phyloP scores from a whole-genome alignment of 2,329 filamentous ascomycete species.

The Dactylonectria estremocensis region DNA sequence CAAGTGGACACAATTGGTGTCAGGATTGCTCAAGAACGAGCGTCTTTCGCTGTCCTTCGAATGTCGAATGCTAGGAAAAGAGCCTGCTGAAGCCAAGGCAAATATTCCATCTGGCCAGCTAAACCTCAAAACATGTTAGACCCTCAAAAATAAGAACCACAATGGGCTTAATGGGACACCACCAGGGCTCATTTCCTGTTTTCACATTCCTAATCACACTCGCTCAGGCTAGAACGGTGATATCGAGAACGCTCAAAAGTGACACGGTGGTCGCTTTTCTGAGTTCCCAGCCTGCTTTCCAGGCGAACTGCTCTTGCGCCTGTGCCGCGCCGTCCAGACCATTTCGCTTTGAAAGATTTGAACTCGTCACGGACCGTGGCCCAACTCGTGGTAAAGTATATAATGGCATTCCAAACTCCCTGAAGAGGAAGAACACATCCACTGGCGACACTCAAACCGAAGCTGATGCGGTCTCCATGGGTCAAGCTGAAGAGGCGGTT shows the following conservation, averaged over 20 bases:
- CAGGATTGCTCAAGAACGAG: neutral
- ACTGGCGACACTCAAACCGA: slow-evolving; percentile 77
- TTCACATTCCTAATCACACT: slow-evolving; percentile 2
- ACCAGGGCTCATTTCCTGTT: slow-evolving; percentile 23
- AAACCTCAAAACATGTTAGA: neutral
- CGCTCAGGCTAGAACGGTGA: slow-evolving; percentile 5
- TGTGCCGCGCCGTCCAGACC: slow-evolving; percentile 19
- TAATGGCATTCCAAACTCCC: slow-evolving; percentile 84
- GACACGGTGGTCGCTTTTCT: slow-evolving; percentile 38
- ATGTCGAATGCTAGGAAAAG: neutral
- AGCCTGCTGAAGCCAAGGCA: neutral
- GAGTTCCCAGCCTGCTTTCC: slow-evolving; percentile 46
- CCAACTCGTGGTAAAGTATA: slow-evolving; percentile 80
- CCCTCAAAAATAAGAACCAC: neutral
- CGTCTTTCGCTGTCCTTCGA: neutral
- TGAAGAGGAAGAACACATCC: slow-evolving; percentile 82
- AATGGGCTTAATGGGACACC: neutral
- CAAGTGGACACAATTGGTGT: neutral
- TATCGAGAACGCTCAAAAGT: slow-evolving; percentile 41
- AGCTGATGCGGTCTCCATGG: slow-evolving; percentile 65
- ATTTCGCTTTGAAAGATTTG: slow-evolving; percentile 33
- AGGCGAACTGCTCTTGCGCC: slow-evolving; percentile 42
- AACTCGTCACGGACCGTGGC: slow-evolving; percentile 49
- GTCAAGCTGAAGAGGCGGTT: slow-evolving; percentile 81
- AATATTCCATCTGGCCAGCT: neutral